phyloP scores from a whole-genome alignment of 306 rosid genomes.

The Cucurbita maxima region DNA sequence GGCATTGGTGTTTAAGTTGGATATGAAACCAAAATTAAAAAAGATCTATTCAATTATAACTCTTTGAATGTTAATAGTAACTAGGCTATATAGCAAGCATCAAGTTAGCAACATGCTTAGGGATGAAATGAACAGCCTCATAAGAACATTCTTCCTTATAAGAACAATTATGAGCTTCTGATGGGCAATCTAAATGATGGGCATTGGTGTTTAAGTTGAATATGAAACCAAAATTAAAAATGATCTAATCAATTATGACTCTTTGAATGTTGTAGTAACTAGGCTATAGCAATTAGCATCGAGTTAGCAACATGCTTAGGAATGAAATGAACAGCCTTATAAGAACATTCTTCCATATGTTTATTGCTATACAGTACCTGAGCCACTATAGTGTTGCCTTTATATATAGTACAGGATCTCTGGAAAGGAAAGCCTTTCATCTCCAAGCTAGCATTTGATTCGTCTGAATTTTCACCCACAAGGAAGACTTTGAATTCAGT shows the following conservation, averaged over 20 bases:
- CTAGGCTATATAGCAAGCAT: no score
- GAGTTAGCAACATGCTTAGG: neutral
- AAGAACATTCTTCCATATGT: neutral
- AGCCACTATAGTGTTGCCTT: slow-evolving; percentile 41
- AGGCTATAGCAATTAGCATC: neutral
- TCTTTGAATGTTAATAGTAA: no score
- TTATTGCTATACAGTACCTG: slow-evolving; percentile 36
- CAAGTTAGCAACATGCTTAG: no score
- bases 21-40: no score
- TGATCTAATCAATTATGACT: neutral
- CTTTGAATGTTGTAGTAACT: neutral
- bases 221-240: neutral
- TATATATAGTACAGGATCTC: slow-evolving; percentile 55
- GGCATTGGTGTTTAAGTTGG: no score
- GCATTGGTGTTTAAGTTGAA: neutral
- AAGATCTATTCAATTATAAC: no score
- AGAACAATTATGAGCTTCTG: no score
- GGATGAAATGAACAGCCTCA: no score
- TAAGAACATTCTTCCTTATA: no score
- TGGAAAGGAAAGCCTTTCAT: slow-evolving; percentile 54
- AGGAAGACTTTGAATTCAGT: slow-evolving; percentile 47
- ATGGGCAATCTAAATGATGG: no score
- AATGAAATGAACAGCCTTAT: neutral
- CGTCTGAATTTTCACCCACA: slow-evolving; percentile 18
- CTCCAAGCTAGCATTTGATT: slow-evolving; percentile 26